Evolutionary conservation across 208 protist species (phyloP).

Genomic region (Crithidia fasciculata): DNA sequence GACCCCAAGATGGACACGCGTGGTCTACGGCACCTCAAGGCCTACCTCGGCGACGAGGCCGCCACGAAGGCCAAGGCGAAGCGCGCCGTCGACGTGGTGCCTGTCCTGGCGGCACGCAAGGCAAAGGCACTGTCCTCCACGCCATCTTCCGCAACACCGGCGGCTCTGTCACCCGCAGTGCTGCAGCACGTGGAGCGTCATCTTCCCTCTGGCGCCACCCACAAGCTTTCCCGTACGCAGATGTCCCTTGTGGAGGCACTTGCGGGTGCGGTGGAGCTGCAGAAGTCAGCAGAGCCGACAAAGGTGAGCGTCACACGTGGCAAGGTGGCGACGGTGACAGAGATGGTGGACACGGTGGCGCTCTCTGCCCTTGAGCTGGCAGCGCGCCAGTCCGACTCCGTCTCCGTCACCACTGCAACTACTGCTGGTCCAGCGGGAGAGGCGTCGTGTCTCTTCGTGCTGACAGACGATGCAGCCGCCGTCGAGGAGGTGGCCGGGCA

Average conservation of each 20-base stretch:
- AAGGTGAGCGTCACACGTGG: slow-evolving; percentile 43
- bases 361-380: slow-evolving; percentile 44
- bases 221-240: slow-evolving; percentile 30
- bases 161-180: slow-evolving; percentile 15
- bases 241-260: slow-evolving; percentile 27
- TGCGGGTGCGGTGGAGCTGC: background rate
- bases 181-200: slow-evolving; percentile 26
- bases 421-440: background rate
- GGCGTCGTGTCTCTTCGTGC: slow-evolving; percentile 39
- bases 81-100: slow-evolving; percentile 59
- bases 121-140: background rate
- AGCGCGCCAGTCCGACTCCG: background rate
- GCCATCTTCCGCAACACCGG: background rate
- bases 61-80: slow-evolving; percentile 41
- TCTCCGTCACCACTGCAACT: background rate
- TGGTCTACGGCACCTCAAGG: slow-evolving; percentile 51
- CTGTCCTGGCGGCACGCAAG: slow-evolving; percentile 45
- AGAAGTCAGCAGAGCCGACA: background rate
- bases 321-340: slow-evolving; percentile 16
- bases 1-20: slow-evolving; percentile 35
- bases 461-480: slow-evolving; percentile 42
- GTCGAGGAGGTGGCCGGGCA: slow-evolving; percentile 25
- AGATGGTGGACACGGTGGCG: slow-evolving; percentile 28
- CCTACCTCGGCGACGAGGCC: slow-evolving; percentile 43
- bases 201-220: slow-evolving; percentile 11